phyloP scores from a whole-genome alignment of 768 basidiomycete genomes.

The Mycena alexandri region DNA sequence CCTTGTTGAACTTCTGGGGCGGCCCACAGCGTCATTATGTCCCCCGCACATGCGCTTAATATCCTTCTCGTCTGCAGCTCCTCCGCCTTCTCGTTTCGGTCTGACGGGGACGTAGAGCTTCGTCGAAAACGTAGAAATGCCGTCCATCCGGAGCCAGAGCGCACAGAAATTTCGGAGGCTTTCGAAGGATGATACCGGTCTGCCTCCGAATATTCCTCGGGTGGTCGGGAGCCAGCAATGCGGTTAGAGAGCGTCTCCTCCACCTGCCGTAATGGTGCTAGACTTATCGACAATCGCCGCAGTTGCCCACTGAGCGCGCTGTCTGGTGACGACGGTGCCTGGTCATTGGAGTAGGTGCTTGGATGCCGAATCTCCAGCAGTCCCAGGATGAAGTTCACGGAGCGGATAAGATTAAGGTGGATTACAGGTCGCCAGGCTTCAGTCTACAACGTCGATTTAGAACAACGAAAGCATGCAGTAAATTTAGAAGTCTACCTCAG shows the following conservation, averaged over 20 bases:
- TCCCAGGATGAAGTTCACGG: slow-evolving; percentile 58
- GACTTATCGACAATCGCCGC: slow-evolving; percentile 60
- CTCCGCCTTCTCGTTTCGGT: slow-evolving; percentile 42
- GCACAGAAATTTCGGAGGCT: slow-evolving; percentile 62
- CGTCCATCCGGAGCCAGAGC: slow-evolving; percentile 65
- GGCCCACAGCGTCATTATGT: slow-evolving; percentile 69
- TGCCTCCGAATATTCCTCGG: slow-evolving; percentile 26
- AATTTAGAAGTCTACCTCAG: slow-evolving; percentile 54
- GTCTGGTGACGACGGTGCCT: slow-evolving; percentile 38
- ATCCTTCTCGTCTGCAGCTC: slow-evolving; percentile 61
- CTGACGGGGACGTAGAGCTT: slow-evolving; percentile 38
- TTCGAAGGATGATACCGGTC: slow-evolving; percentile 52
- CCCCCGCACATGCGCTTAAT: slow-evolving; percentile 64
- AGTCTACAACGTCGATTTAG: slow-evolving; percentile 44
- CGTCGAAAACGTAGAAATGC: slow-evolving; percentile 54
- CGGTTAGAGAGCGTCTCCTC: slow-evolving; percentile 62
- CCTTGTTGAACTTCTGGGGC: slow-evolving; percentile 57
- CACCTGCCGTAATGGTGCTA: slow-evolving; percentile 68
- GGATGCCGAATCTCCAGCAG: slow-evolving; percentile 38
- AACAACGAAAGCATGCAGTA: not conserved
- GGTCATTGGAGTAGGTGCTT: slow-evolving; percentile 16
- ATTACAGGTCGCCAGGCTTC: slow-evolving; percentile 76
- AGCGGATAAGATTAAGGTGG: slow-evolving; percentile 75
- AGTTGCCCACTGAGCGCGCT: slow-evolving; percentile 50
- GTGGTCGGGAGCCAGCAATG: slow-evolving; percentile 51